Base-by-base conservation (phyloP, 78 protist species). In the Dictyostelium purpureum region DNA sequence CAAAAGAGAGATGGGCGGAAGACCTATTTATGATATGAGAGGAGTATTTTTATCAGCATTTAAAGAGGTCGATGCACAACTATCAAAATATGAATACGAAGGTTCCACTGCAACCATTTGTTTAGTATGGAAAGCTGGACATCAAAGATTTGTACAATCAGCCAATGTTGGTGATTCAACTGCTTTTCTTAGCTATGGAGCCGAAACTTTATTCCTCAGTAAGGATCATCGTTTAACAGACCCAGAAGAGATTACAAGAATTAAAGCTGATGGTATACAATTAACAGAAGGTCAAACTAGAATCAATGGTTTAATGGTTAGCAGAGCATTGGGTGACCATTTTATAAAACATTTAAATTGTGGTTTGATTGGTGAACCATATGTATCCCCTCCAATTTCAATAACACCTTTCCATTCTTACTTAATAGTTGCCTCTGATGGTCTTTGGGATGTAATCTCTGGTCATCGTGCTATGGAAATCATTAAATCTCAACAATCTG, bases 121-220 rank as follows among this genome's bases (percentile, higher is more conserved):
- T 18, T 33, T 92, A 4, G 63, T 92, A 38, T 92, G 95, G 95
- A 47, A 47, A 47, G 95, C 69, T 26, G 87, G 70, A 24, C 52
- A 92, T 45, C 87, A 92, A 52, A 70, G 95, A 73, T 92, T 77
- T 43, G 40, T 92, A 24, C 95, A 92, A 82, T 45, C 91, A 11
- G 95, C 95, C 3, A 92, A 92, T 47, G 95, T 92, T 47, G 95
- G 95, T 56, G 95, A 92, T 83, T 82, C 91, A 14, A 78, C 95
- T 45, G 95, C 95, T 31, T 92, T 92, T 66, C 77, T 88, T 57
- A 42, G 70, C 5, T 88, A 79, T 71, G 88, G 80, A 1, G 78
- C 71, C 35, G 94, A 88, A n/a, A 79, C 88, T 2, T 45, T 88
- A 38, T 24, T 76, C 16, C 43, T 79, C 1, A 70, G 74, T 18